Percentiles rank a stretch among this genome's conserved stretches.
These are phyloP conservation scores for Grosmannia serpens DNA, from an alignment of 2,329 filamentous ascomycete species.

Conservation along the genomic window DNA sequence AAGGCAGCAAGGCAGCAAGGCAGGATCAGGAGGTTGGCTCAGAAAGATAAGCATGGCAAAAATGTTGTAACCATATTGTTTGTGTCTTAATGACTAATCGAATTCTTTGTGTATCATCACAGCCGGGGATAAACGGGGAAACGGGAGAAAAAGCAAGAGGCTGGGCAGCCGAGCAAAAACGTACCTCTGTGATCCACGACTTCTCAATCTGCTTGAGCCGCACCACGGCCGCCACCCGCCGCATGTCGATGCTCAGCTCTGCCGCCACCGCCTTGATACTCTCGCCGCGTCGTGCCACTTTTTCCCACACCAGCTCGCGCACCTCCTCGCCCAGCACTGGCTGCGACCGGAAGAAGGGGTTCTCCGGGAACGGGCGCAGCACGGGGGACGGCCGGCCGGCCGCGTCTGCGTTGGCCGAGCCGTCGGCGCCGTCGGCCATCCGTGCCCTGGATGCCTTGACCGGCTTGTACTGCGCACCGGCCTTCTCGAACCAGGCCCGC, in stretches of 20 bases:
- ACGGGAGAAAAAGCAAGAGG: slow-evolving; percentile 1
- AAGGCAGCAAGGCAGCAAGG: not conserved
- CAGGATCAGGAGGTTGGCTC: slow-evolving; percentile 30
- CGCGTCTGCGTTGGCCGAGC: not conserved
- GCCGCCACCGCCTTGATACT: slow-evolving; percentile 68
- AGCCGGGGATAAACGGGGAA: not conserved
- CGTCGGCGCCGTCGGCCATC: not conserved
- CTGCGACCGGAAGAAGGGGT: slow-evolving; percentile 58
- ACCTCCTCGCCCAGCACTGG: slow-evolving; percentile 62
- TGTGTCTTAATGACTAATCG: slow-evolving; percentile 99
- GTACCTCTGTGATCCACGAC: slow-evolving; percentile 63
- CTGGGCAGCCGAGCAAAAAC: slow-evolving; percentile 18
- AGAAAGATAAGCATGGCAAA: slow-evolving; percentile 45
- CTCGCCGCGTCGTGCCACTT: slow-evolving; percentile 53
- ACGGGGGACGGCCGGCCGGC: not conserved
- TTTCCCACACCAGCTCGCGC: slow-evolving; percentile 60
- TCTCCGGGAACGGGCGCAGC: slow-evolving; percentile 57
- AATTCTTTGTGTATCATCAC: slow-evolving; percentile 56
- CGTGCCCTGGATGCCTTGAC: not conserved
- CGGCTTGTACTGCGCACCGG: not conserved
- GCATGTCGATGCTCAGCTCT: slow-evolving; percentile 66
- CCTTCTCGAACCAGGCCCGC: slow-evolving; percentile 3
- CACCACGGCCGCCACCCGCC: slow-evolving; percentile 75
- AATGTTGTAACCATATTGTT: slow-evolving; percentile 65
- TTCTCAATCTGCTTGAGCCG: slow-evolving; percentile 79